phyloP scores from a whole-genome alignment of 2,329 filamentous ascomycete species.

The Curvularia sp. region DNA sequence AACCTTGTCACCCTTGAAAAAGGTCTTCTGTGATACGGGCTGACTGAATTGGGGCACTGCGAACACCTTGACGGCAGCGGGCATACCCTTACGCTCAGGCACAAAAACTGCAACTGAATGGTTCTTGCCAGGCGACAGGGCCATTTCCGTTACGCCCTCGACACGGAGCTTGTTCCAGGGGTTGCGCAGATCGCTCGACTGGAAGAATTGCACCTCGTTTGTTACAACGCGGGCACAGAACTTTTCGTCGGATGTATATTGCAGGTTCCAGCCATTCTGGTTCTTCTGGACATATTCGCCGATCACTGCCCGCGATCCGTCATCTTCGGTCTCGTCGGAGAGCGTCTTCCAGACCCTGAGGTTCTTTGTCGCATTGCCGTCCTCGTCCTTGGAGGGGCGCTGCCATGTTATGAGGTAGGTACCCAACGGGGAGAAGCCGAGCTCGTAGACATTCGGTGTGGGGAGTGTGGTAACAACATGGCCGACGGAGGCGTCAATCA shows the following conservation, averaged over 20 bases:
- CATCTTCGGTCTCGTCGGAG: constrained; percentile 68
- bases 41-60: constrained; percentile 85
- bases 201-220: constrained; percentile 97
- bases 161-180: constrained; percentile 96
- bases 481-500: constrained; percentile 82
- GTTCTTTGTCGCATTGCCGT: constrained; percentile 93
- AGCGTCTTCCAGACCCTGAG: constrained; percentile 93
- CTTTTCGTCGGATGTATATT: constrained; percentile 92
- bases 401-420: constrained; percentile 98
- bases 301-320: constrained; percentile 73
- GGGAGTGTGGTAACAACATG: constrained; percentile 76
- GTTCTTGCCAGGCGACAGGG: constrained; percentile 85
- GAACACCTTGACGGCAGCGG: constrained; percentile 91
- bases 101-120: constrained; percentile 94
- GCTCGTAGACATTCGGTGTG: constrained; percentile 86
- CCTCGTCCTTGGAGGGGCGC: constrained; percentile 88
- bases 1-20: constrained; percentile 99
- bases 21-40: constrained; percentile 94
- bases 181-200: constrained; percentile 81
- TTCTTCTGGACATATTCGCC: constrained; percentile 95
- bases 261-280: constrained; percentile 94
- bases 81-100: constrained; percentile 95
- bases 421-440: constrained; percentile 91
- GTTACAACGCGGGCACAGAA: constrained; percentile 93
- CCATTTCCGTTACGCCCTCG: constrained; percentile 89